Base-by-base conservation (phyloP, 306 rosid species). In the Potentilla sterilis region DNA sequence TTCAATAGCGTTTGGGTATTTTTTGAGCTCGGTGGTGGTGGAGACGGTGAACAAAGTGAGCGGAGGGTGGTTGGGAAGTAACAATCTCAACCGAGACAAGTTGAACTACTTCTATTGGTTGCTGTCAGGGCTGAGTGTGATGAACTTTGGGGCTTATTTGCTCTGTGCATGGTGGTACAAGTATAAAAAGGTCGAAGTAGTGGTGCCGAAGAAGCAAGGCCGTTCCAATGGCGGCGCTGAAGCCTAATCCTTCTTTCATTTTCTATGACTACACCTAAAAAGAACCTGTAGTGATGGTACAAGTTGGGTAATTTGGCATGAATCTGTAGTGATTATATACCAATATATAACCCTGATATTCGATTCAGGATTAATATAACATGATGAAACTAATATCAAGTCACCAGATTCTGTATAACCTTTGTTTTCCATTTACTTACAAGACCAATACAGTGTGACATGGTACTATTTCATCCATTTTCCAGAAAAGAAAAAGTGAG, bases 51-150 rank as follows among this genome's bases (percentile, higher is more conserved):
- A 92, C 86, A 86, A 82, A 73, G 90, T 77, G 16, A 92, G 94
- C 15, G 94, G 98, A 37, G 96, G 98, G 38, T 90, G 91, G 92
- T 67, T 88, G 77, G 88, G 82, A 0, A 83, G 86, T 69, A 89
- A 92, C 43, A 89, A 92, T 69, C 75, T 92, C 75, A 92, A 92
- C 69, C 85, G 89, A 47, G 90, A 92, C 62, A 81, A 82, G 68
- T 67, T 89, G 57, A 76, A 88, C 78, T 83, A 86, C 75, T 92
- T 92, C 86, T 88, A 92, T 66, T 92, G 86, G 86, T 64, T 89
- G 2, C 58, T 92, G 86, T 65, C 96, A 0, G 85, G 37, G 44
- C 19, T 88, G 49, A 91, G 97, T 21, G 85, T 89, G 35, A 7
- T 81, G 0, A 92, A 92, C 73, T 84, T 89, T 49, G 93, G 80